A percentile compares a stretch with the other conserved stretches of the same genome.
Evolutionary conservation across 2,329 filamentous ascomycete species (phyloP).

Genomic region (Hypoxylon sp.): DNA sequence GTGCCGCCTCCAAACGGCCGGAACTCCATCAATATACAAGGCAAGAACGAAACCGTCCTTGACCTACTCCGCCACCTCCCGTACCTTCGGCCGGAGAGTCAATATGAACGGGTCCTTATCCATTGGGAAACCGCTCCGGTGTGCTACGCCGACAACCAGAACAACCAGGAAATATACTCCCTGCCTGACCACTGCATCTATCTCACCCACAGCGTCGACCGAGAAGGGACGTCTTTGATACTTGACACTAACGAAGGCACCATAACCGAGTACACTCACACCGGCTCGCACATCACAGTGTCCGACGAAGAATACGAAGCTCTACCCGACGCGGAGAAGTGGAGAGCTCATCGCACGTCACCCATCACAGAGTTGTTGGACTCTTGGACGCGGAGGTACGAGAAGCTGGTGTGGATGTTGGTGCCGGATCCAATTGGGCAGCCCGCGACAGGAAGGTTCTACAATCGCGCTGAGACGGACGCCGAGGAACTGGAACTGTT

Average conservation of each 20-base stretch:
- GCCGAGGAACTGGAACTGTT: background rate
- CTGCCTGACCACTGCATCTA: constrained; percentile 23
- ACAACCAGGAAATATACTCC: constrained; percentile 4
- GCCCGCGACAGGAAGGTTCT: constrained; percentile 15
- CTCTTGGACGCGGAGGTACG: constrained; percentile 2
- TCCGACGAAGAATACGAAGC: constrained; percentile 18
- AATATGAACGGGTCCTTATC: constrained; percentile 3
- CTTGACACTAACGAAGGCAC: constrained; percentile 18
- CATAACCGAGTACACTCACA: constrained; percentile 8
- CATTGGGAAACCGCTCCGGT: constrained; percentile 24
- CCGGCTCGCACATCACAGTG: constrained; percentile 1
- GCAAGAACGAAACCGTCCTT: constrained; percentile 19
- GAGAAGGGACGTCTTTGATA: constrained; percentile 22
- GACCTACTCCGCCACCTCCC: constrained; percentile 28
- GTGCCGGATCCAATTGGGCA: constrained; percentile 3
- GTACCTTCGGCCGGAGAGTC: background rate
- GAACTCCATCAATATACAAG: constrained; percentile 1
- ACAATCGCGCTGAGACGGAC: background rate
- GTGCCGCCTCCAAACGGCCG: constrained; percentile 9
- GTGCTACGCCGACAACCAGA: constrained; percentile 2
- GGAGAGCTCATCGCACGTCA: constrained; percentile 20
- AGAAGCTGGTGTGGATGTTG: constrained; percentile 16
- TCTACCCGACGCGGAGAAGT: constrained; percentile 10
- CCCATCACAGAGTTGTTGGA: constrained; percentile 4
- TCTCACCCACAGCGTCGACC: constrained; percentile 12